These are phyloP conservation scores for Goffeauzyma gilvescens DNA, from an alignment of 768 basidiomycete genomes.

Conservation along the genomic window DNA sequence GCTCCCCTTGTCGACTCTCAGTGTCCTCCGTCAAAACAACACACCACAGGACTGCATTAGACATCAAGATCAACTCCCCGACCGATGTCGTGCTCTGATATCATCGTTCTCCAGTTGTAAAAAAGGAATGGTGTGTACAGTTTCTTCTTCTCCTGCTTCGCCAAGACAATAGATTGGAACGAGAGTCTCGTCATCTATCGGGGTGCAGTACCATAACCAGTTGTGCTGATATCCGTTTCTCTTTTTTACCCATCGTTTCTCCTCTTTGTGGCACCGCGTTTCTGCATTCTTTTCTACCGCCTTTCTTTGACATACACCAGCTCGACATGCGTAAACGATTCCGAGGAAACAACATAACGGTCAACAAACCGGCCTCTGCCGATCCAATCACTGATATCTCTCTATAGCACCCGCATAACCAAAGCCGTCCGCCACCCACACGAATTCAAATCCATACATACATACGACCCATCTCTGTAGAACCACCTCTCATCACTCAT, in stretches of 20 bases:
- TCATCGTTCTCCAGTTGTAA: conserved; percentile 28
- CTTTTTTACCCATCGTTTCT: no score
- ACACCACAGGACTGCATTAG: conserved; percentile 26
- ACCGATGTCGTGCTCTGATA: conserved; percentile 29
- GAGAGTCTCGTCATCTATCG: conserved; percentile 7
- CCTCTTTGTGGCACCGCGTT: no score
- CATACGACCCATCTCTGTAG: no score
- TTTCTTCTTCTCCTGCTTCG: no score
- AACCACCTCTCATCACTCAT: no score
- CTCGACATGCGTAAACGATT: conserved; percentile 31
- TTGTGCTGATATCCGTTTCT: background rate
- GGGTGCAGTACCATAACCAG: background rate
- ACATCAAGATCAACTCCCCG: conserved; percentile 19
- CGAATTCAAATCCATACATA: no score
- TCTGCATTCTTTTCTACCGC: no score
- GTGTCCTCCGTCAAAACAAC: conserved; percentile 25
- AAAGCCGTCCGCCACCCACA: no score
- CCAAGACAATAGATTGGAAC: no score
- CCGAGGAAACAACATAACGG: conserved; percentile 24
- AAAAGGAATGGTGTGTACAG: conserved; percentile 31
- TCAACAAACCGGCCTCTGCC: conserved; percentile 7
- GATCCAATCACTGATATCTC: conserved; percentile 9
- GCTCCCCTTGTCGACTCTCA: background rate
- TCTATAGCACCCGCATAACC: conserved; percentile 1
- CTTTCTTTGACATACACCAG: no score